Conservation (phyloP, 169 alveolate species). For the Cryptosporidium bovis region DNA sequence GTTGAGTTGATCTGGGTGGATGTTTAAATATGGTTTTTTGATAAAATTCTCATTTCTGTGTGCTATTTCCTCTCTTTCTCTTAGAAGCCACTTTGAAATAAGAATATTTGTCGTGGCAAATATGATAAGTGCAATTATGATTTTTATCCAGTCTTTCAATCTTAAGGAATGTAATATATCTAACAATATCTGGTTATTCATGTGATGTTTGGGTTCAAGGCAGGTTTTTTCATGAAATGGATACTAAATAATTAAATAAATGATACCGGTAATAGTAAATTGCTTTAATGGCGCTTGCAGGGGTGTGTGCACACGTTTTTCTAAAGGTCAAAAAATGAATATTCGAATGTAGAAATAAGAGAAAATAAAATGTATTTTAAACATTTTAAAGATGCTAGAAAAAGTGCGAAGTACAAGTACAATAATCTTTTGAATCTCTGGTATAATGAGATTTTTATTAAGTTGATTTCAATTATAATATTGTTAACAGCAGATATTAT, state of each 20-base stretch:
- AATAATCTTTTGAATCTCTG: slow-evolving; percentile 14
- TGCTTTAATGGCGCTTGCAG: slow-evolving; percentile 37
- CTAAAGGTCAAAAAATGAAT: not conserved
- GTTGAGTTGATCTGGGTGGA: not conserved
- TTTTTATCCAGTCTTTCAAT: slow-evolving; percentile 15
- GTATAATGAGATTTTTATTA: slow-evolving; percentile 25
- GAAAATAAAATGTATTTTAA: slow-evolving; percentile 32
- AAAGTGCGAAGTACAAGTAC: slow-evolving; percentile 1
- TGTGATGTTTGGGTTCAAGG: not conserved
- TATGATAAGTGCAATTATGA: not conserved
- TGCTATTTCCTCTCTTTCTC: not conserved
- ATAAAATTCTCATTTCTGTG: too few relatives aligned
- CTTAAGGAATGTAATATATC: slow-evolving; percentile 9
- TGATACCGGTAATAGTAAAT: not conserved
- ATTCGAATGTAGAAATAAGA: not conserved
- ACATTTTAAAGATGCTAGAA: not conserved
- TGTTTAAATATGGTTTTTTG: too few relatives aligned
- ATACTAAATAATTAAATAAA: too few relatives aligned
- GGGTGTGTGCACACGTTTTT: slow-evolving; percentile 53
- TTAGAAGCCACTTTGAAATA: slow-evolving; percentile 19
- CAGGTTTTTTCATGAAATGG: too few relatives aligned
- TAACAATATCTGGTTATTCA: not conserved
- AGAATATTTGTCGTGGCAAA: not conserved
- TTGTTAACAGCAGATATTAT: not conserved
- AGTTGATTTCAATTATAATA: not conserved